Conservation (phyloP, 306 rosid genomes). For the Senna siamea region DNA sequence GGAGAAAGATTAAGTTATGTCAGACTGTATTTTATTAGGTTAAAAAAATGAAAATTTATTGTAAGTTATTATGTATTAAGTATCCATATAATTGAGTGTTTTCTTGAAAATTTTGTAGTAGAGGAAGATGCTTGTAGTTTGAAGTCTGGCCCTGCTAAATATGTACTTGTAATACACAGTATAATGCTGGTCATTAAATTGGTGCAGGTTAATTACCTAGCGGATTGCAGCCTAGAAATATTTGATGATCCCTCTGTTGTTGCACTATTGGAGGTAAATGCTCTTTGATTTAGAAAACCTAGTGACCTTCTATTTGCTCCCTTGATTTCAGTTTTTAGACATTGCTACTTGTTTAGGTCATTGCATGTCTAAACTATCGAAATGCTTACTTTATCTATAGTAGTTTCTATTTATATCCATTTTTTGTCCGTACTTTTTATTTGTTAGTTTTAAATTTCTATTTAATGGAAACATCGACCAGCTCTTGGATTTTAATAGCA, state of each 20-base stretch:
- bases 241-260: conserved; percentile 82
- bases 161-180: conserved; percentile 20
- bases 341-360: conserved; percentile 21
- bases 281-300: conserved; percentile 36
- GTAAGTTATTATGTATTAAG: background rate
- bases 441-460: conserved; percentile 1
- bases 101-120: background rate
- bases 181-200: conserved; percentile 35
- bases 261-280: conserved; percentile 74
- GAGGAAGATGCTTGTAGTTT: conserved; percentile 1
- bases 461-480: background rate
- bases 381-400: conserved; percentile 2
- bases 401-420: background rate
- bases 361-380: conserved; percentile 12
- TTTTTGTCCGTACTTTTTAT: conserved; percentile 17
- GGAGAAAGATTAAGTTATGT: background rate
- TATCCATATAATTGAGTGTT: conserved; percentile 2
- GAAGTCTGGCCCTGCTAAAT: conserved; percentile 28
- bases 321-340: background rate
- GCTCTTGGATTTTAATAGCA: background rate
- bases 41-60: background rate
- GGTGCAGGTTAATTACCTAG: conserved; percentile 79
- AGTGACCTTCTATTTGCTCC: conserved; percentile 8
- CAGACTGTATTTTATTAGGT: background rate
- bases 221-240: conserved; percentile 91